Conservation (phyloP, 148 eudicot species). For the Chenopodium quinoa region DNA sequence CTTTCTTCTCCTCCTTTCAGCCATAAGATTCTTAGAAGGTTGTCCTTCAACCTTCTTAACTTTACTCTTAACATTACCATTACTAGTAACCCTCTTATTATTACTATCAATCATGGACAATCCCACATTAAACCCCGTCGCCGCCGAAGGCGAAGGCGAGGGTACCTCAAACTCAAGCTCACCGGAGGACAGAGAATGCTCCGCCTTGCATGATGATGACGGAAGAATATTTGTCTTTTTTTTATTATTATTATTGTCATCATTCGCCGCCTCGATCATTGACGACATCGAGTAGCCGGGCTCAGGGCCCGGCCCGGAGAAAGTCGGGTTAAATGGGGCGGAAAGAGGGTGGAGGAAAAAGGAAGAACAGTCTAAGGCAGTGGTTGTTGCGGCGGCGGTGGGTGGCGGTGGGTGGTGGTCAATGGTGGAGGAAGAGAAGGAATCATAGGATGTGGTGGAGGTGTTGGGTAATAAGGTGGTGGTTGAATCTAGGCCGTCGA, state of each 20-base stretch:
- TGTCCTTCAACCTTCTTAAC: conserved; percentile 52
- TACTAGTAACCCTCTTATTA: conserved; percentile 3
- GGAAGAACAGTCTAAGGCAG: conserved; percentile 25
- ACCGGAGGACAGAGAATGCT: conserved; percentile 18
- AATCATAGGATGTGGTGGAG: conserved; percentile 21
- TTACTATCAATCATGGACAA: conserved; percentile 20
- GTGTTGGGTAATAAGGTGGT: neutral
- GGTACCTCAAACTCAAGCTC: neutral
- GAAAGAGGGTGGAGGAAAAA: conserved; percentile 22
- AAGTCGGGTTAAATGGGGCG: conserved; percentile 20
- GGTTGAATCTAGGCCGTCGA: conserved; percentile 27
- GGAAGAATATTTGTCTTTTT: neutral
- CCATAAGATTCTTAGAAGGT: conserved; percentile 83
- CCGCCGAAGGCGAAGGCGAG: neutral
- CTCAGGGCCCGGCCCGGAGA: neutral
- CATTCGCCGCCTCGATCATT: neutral
- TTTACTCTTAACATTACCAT: conserved; percentile 18
- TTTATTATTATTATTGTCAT: conserved; percentile 1
- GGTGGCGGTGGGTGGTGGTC: neutral
- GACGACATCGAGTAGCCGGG: neutral
- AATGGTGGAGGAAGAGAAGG: conserved; percentile 20
- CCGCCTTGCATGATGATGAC: conserved; percentile 36
- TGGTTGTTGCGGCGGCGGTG: conserved; percentile 15
- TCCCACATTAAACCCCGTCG: conserved; percentile 26
- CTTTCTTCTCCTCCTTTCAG: conserved; percentile 70